Evolutionary conservation across 305 asterid genomes (phyloP).

Genomic region (Fraxinus baroniana): DNA sequence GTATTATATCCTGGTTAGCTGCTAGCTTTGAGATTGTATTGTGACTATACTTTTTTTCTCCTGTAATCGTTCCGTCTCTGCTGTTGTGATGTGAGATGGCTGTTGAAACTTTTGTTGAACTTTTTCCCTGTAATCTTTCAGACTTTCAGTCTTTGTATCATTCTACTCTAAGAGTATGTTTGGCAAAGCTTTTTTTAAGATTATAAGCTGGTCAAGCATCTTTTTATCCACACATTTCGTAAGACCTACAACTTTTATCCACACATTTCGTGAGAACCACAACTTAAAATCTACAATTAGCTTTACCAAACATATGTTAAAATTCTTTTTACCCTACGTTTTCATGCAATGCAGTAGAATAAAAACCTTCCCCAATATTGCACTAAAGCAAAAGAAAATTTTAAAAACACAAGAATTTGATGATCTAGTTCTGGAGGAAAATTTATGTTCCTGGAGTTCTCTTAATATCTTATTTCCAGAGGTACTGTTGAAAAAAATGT

Average conservation of each 20-base stretch:
- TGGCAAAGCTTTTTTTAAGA: background rate
- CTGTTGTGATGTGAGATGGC: background rate
- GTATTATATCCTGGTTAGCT: constrained; percentile 85
- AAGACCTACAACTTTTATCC: background rate
- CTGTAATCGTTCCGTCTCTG: constrained; percentile 1
- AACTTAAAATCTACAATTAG: background rate
- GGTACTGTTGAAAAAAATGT: background rate
- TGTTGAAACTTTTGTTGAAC: background rate
- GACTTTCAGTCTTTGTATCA: background rate
- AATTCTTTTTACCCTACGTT: background rate
- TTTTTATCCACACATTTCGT: no score
- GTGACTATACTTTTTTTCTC: background rate
- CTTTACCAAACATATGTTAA: background rate
- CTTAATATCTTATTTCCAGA: background rate
- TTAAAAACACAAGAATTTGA: background rate
- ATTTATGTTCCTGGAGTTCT: background rate
- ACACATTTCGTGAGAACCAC: background rate
- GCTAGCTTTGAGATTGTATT: background rate
- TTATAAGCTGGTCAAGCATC: background rate
- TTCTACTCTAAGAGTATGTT: background rate
- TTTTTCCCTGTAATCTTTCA: background rate
- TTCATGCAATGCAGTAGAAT: background rate
- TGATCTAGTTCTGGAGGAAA: background rate
- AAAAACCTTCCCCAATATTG: background rate
- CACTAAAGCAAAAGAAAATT: background rate